Evolutionary conservation across 139 green algal species (phyloP), one percentile per base, ranked within the genome.

Genomic region (Tetraselmis striata): DNA sequence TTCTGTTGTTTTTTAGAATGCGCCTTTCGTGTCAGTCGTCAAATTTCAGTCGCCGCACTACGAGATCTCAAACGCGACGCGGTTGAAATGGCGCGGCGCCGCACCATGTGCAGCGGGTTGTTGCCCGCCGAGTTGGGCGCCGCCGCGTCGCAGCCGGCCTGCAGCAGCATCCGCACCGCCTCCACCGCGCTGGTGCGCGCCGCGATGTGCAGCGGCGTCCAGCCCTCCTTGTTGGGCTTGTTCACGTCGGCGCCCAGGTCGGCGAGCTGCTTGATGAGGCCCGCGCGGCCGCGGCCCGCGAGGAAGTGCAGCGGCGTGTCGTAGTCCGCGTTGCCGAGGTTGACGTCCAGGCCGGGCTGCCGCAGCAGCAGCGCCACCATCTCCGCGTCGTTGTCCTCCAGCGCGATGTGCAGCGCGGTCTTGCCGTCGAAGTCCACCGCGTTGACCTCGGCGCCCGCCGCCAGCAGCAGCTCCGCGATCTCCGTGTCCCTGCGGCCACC

Each of bases 161-260:
- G 78, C 28, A 94, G 85, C 85, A 94, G 81, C 76, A 45, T 1
- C 26, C 32, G 0, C 32, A 89, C 85, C 29, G 91, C 87, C 0
- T 86, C 79, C 23, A 77, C 80, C 28, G 86, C 89, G 32, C 87
- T 87, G 0, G 23, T 32, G 0, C 91, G 81, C 0, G 89, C 83
- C 1, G 91, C 87, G 28, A 94, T 83, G 77, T 93, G 91, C n/a
- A 94, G 83, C 0, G 91, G 91, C 2, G 88, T 92, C 88, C 88
- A 92, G 59, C 90, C 88, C 1, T 88, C 79, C 2, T 83, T 82
- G 23, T 89, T 83, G 0, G 81, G 59, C 1, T 76, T 59, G 0
- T 78, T 28, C 1, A 78, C 31, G 29, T 87, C 83, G 2, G 85
- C 84, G 24, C 85, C 86, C 2, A 83, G 74, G 11, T 76, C n/a